Conservation (phyloP, 148 eudicot genomes). For the Spergularia bocconei region DNA sequence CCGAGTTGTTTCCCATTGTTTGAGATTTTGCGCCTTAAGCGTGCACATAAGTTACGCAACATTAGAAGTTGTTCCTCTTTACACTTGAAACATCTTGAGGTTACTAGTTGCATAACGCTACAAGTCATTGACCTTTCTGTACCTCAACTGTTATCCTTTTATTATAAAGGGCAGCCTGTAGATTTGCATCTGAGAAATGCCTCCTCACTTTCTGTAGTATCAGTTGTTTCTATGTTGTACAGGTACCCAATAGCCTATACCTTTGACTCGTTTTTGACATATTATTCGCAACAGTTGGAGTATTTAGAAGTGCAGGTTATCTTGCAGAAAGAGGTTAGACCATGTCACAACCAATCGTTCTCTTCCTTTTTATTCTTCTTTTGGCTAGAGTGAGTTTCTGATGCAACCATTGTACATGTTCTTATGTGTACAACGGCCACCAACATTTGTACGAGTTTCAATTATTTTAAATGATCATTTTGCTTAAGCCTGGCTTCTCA, state of each 20-base stretch:
- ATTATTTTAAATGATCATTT: neutral
- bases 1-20: neutral
- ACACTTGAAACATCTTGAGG: slow-evolving; percentile 7
- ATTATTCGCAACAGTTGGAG: slow-evolving; percentile 11
- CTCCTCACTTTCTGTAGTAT: neutral
- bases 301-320: neutral
- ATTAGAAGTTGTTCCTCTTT: slow-evolving; percentile 6
- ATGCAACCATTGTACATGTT: too few species aligned
- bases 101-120: neutral
- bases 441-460: neutral
- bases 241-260: neutral
- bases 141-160: slow-evolving; percentile 1
- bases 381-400: too few species aligned
- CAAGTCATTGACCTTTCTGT: slow-evolving; percentile 9
- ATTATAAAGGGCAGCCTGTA: neutral
- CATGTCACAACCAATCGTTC: too few species aligned
- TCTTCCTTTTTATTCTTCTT: too few species aligned
- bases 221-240: neutral
- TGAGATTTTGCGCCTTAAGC: slow-evolving; percentile 8
- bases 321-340: neutral
- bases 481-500: neutral
- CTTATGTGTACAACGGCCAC: too few species aligned
- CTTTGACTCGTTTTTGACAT: neutral
- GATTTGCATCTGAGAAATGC: slow-evolving; percentile 14
- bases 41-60: neutral